Percentiles rank a stretch among this genome's conserved stretches.
Evolutionary conservation across 371 early-diverging fungal species (phyloP).

Genomic region (Coemansia sp.): DNA sequence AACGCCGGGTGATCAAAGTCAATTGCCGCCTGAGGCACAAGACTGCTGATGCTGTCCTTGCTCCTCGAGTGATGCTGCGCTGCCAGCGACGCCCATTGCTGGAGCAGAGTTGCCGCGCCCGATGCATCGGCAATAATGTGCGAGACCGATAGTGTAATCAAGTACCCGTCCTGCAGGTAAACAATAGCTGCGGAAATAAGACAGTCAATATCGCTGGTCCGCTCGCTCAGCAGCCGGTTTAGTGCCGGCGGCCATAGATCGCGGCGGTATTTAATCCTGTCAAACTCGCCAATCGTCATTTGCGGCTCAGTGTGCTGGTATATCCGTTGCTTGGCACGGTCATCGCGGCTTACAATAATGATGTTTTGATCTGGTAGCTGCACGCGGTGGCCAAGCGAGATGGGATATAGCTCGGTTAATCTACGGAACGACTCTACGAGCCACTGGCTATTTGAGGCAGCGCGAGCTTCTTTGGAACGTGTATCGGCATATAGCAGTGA

Average conservation of each 20-base stretch:
- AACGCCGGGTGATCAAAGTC: constrained; percentile 25
- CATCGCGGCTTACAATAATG: constrained; percentile 10
- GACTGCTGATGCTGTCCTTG: too few species aligned
- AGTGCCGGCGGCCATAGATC: constrained; percentile 20
- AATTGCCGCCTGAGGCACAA: constrained; percentile 12
- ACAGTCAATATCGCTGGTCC: constrained; percentile 8
- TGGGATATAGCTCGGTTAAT: constrained; percentile 23
- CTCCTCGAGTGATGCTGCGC: not conserved
- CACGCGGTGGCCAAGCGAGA: constrained; percentile 16
- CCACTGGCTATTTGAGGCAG: not conserved
- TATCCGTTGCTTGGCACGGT: constrained; percentile 10
- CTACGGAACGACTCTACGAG: constrained; percentile 10
- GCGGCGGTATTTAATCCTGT: constrained; percentile 14
- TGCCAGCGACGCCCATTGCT: constrained; percentile 28
- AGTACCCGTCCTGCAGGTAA: constrained; percentile 14
- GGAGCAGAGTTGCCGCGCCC: constrained; percentile 13
- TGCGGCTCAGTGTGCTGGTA: constrained; percentile 5
- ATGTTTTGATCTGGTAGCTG: constrained; percentile 3
- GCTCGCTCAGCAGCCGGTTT: constrained; percentile 1
- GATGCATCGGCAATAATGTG: constrained; percentile 29
- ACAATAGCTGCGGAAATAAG: constrained; percentile 13
- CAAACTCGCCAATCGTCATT: constrained; percentile 19
- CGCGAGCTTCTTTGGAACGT: too few species aligned
- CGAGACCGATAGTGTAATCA: constrained; percentile 21
- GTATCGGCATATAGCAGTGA: constrained; percentile 7